Evolutionary conservation across 2,329 filamentous ascomycete species (phyloP).

Genomic region (Alternaria tenuissima): DNA sequence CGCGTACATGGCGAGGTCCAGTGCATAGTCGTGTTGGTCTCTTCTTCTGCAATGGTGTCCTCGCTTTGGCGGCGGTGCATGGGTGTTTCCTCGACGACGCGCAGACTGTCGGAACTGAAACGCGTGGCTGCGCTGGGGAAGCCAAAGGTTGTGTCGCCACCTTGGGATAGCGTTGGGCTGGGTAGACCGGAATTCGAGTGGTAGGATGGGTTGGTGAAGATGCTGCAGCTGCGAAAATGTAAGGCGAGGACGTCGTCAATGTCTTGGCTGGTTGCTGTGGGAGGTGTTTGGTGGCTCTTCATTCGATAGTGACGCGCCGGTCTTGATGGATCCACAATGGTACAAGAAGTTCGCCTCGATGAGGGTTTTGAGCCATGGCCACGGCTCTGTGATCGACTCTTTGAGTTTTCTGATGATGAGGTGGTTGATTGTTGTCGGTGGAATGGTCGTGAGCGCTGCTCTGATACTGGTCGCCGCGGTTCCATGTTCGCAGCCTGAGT

Average conservation of each 20-base stretch:
- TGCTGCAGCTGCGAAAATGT: constrained; percentile 50
- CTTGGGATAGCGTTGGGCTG: constrained; percentile 33
- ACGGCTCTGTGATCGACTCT: constrained; percentile 37
- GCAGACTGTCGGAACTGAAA: constrained; percentile 30
- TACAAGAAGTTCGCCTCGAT: constrained; percentile 46
- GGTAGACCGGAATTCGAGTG: constrained; percentile 31
- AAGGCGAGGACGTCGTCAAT: constrained; percentile 52
- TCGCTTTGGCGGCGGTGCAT: constrained; percentile 8
- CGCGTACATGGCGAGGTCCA: constrained; percentile 50
- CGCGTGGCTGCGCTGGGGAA: constrained; percentile 20
- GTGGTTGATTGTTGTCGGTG: constrained; percentile 37
- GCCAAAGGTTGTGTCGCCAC: constrained; percentile 14
- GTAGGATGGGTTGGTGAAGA: constrained; percentile 46
- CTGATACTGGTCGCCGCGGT: constrained; percentile 32
- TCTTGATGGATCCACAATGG: constrained; percentile 45
- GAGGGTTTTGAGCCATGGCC: constrained; percentile 45
- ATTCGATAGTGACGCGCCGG: constrained; percentile 48
- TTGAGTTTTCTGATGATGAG: constrained; percentile 42
- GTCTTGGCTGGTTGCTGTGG: constrained; percentile 37
- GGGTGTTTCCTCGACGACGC: constrained; percentile 17
- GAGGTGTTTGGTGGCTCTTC: constrained; percentile 42
- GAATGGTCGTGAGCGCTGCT: constrained; percentile 33
- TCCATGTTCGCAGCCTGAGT: constrained; percentile 21
- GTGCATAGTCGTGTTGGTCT: constrained; percentile 42
- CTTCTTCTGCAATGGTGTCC: constrained; percentile 19